Percentiles rank a stretch among this genome's conserved stretches.
Conservation (phyloP, 495 filamentous ascomycete species). For the Aspergillus kassunensis region DNA sequence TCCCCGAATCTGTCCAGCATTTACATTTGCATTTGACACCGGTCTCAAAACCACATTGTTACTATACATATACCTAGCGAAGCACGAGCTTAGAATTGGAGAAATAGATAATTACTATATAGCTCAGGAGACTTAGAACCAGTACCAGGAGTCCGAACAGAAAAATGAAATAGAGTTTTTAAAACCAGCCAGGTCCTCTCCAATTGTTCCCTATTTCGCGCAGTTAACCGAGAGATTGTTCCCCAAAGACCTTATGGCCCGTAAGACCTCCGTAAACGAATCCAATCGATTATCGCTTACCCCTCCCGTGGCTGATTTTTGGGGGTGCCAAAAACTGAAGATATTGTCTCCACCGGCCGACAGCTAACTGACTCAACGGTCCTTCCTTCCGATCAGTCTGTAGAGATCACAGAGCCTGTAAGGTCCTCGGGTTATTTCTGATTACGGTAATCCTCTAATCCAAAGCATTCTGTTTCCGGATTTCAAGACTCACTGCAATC, state of each 20-base stretch:
- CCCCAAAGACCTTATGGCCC: background rate
- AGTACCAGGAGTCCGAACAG: conserved; percentile 10
- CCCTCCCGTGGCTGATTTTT: conserved; percentile 10
- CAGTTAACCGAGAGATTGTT: background rate
- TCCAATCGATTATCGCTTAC: conserved; percentile 2
- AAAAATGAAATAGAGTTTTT: conserved; percentile 7
- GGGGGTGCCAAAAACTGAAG: background rate
- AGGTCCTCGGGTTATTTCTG: background rate
- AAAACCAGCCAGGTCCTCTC: background rate
- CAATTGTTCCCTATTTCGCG: background rate
- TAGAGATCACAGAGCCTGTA: background rate
- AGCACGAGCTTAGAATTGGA: conserved; percentile 15
- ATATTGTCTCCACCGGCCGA: background rate
- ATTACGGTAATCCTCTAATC: background rate
- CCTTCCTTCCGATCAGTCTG: background rate
- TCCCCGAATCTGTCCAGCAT: too few species aligned
- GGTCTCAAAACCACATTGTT: background rate
- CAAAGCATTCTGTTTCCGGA: background rate
- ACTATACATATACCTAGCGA: background rate
- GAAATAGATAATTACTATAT: conserved; percentile 11
- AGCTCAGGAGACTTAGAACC: conserved; percentile 11
- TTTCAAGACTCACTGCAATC: too few species aligned
- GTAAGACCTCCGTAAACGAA: too few species aligned
- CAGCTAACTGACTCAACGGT: background rate
- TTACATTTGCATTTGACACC: too few species aligned